phyloP scores from a whole-genome alignment of 192 early-diverging fungal species.

The Thamnidium elegans region DNA sequence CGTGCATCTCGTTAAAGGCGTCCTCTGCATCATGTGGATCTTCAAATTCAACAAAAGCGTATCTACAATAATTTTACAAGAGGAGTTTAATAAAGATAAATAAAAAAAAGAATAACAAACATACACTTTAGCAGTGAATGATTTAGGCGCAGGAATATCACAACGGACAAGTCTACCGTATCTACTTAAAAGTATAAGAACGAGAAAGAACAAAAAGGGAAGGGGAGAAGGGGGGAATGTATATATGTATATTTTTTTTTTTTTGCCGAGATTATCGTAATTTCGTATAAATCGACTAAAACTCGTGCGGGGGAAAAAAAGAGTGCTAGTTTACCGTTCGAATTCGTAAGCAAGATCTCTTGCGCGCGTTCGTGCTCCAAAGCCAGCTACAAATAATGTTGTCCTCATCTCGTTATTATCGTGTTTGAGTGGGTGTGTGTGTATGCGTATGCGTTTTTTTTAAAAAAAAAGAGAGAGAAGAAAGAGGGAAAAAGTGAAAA shows the following conservation, averaged over 20 bases:
- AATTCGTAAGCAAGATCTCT: conserved; percentile 94
- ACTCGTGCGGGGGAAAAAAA: not conserved
- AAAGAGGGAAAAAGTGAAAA: not conserved
- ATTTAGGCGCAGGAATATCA: conserved; percentile 79
- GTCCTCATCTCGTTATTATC: conserved; percentile 20
- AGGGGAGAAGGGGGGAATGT: not conserved
- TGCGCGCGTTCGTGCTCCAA: conserved; percentile 74
- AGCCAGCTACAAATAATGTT: conserved; percentile 84
- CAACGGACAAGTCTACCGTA: conserved; percentile 84
- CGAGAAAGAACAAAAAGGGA: not conserved
- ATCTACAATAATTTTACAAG: conserved; percentile 46
- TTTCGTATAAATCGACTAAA: not conserved
- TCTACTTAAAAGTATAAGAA: conserved; percentile 41
- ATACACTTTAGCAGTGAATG: conserved; percentile 63
- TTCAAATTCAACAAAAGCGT: conserved; percentile 96
- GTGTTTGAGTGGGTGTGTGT: not conserved
- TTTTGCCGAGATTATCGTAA: not conserved
- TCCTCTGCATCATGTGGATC: conserved; percentile 88
- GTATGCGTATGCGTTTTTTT: not conserved
- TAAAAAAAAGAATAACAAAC: not conserved
- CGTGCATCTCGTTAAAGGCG: conserved; percentile 93
- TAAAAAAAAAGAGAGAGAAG: not conserved
- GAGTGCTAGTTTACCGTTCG: conserved; percentile 68
- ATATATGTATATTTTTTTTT: not conserved
- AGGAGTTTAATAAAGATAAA: too few species aligned